Conservation (phyloP, 202 grass and related monocot species). For the Dendrocalamus latiflorus region DNA sequence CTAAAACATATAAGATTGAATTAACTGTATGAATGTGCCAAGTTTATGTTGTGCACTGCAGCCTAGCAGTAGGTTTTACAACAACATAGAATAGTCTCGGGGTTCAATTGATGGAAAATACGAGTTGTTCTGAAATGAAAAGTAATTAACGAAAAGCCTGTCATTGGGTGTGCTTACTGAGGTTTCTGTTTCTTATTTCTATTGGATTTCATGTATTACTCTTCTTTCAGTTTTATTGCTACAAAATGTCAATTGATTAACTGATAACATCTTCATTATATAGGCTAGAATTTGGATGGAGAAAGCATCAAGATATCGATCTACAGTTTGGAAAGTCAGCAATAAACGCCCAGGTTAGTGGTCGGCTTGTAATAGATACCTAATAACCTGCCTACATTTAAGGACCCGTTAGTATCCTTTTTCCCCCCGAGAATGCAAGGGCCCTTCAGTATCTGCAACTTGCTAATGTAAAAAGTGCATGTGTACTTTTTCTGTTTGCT, state of each 20-base stretch:
- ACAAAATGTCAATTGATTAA: not conserved
- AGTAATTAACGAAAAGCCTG: not conserved
- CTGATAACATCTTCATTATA: not conserved
- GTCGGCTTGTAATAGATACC: not conserved
- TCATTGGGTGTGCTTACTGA: not conserved
- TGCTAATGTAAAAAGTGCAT: not conserved
- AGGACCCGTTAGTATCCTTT: not conserved
- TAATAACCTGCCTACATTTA: not conserved
- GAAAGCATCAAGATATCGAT: slow-evolving; percentile 85
- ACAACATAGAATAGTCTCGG: not conserved
- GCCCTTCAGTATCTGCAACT: not conserved
- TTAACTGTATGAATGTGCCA: not conserved
- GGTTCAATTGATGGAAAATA: not conserved
- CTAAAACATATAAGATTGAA: not conserved
- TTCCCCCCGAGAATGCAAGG: not conserved
- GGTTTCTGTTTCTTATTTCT: too few species aligned
- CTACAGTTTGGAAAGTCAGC: slow-evolving; percentile 91
- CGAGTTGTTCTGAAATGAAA: not conserved
- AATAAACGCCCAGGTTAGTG: slow-evolving; percentile 76
- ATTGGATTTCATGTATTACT: not conserved
- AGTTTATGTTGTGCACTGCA: not conserved
- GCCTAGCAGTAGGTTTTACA: not conserved
- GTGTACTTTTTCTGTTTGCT: slow-evolving; percentile 14
- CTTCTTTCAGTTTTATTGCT: not conserved
- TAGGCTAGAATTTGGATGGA: too few species aligned